phyloP scores from a whole-genome alignment of 352 stramenopile genomes.

The Phytophthora citricola region DNA sequence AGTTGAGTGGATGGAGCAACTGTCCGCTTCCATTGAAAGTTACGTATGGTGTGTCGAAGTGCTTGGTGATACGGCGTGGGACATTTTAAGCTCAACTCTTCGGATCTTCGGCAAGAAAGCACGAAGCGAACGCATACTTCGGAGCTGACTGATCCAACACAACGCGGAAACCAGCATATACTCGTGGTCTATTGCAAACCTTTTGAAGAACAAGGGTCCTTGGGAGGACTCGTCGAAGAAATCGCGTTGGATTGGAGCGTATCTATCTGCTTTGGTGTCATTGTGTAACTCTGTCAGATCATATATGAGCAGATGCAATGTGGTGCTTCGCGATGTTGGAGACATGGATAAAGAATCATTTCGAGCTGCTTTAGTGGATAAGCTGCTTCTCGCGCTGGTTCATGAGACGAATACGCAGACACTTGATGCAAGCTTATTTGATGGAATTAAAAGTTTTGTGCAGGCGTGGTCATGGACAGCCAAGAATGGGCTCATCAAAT shows the following conservation, averaged over 20 bases:
- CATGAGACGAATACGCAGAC: slow-evolving; percentile 20
- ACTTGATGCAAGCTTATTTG: slow-evolving; percentile 15
- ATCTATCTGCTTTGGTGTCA: slow-evolving; percentile 37
- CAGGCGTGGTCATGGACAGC: slow-evolving; percentile 16
- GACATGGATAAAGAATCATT: slow-evolving; percentile 31
- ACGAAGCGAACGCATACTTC: slow-evolving; percentile 45
- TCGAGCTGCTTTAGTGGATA: slow-evolving; percentile 25
- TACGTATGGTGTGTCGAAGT: slow-evolving; percentile 63
- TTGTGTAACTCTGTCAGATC: slow-evolving; percentile 36
- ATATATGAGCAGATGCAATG: slow-evolving; percentile 16
- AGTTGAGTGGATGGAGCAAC: slow-evolving; percentile 69
- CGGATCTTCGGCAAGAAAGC: slow-evolving; percentile 12
- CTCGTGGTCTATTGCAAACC: slow-evolving; percentile 45
- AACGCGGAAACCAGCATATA: slow-evolving; percentile 27
- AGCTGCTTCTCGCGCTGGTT: slow-evolving; percentile 30
- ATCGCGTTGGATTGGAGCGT: slow-evolving; percentile 27
- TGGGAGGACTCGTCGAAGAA: slow-evolving; percentile 21
- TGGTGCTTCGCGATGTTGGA: slow-evolving; percentile 23
- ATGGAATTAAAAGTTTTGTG: slow-evolving; percentile 38
- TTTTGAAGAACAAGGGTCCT: slow-evolving; percentile 39
- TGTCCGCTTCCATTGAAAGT: slow-evolving; percentile 64
- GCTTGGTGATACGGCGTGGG: slow-evolving; percentile 41
- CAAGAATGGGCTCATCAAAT: slow-evolving; percentile 33
- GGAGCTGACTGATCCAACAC: neutral
- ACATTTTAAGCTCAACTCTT: slow-evolving; percentile 17